A percentile compares a stretch with the other conserved stretches of the same genome.
phyloP scores from a whole-genome alignment of 2,329 filamentous ascomycete species.

The Trichophyton schoenleinii region DNA sequence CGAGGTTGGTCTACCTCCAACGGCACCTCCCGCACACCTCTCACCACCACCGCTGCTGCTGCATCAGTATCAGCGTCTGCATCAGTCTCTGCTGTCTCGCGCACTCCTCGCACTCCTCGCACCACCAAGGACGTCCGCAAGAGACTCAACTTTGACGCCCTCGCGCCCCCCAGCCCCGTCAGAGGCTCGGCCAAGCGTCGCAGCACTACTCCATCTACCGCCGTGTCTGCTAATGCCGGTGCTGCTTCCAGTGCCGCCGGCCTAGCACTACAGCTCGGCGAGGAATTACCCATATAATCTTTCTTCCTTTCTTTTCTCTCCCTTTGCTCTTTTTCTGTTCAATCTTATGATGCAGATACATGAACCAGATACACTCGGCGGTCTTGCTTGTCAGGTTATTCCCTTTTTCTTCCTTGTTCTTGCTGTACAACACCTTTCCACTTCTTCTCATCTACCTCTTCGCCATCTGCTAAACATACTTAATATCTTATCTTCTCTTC shows the following conservation, averaged over 20 bases:
- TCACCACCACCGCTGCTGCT: conserved; percentile 8
- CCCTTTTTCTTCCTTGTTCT: not conserved
- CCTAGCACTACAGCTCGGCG: conserved; percentile 9
- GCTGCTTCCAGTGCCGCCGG: conserved; percentile 3
- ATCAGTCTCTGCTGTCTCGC: not conserved
- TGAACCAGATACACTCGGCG: not conserved
- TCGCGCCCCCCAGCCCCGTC: conserved; percentile 44
- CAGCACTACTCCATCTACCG: conserved; percentile 29
- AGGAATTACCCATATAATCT: conserved; percentile 9
- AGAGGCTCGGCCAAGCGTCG: conserved; percentile 35
- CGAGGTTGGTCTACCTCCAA: conserved; percentile 49
- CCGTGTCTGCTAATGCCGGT: not conserved
- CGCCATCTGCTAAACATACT: not conserved
- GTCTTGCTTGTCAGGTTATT: not conserved
- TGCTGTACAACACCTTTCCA: not conserved
- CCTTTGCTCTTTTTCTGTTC: not conserved
- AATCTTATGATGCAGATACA: not conserved
- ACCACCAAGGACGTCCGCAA: conserved; percentile 57
- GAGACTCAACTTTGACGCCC: conserved; percentile 69
- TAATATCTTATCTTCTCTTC: not conserved
- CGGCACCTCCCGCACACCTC: conserved; percentile 41
- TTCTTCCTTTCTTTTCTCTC: too few species aligned
- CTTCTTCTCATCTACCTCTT: not conserved
- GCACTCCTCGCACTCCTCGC: conserved; percentile 52
- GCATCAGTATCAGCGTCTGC: too few species aligned